Base-by-base conservation (phyloP, 139 green algal genomes). In the Spirogloea muscicola region DNA sequence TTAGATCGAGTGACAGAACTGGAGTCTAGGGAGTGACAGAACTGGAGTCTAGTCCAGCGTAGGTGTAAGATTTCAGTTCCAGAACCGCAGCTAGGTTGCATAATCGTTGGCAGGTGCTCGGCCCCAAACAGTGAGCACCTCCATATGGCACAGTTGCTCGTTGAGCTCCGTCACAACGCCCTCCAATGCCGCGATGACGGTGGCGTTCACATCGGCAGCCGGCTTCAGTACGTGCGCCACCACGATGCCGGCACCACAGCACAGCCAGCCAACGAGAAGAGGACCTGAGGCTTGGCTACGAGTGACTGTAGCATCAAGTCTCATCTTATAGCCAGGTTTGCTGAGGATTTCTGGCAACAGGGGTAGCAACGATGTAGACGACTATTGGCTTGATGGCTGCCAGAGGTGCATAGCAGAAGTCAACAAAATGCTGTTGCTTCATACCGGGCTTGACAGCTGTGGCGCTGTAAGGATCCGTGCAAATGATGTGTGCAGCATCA, bases 401-500 rank as follows among this genome's bases (percentile, higher is more conserved):
- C 5, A n/a, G 25, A 21, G 48, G n/a, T 57, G 48, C 48, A n/a
- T 31, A n/a, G 21, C 48, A 57, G 21, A 57, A n/a, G 48, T 57
- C 21, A 57, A 57, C 48, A 21, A n/a, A 21, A 57, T 57, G 48
- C n/a, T 31, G 48, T 5, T 10, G 1, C 18, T 18, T 33, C 64
- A 3, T 73, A 73, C 64, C 31, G 34, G 34, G 7, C 62, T 43
- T 31, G 64, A 36, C 33, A 25, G 39, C 1, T 25, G 42, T 3
- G 64, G 64, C 2, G 64, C 42, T 1, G 29, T 36, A 7, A 76
- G 29, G 16, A 76, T 68, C 10, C 67, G 29, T 1, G 67, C 67
- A 16, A 76, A 67, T 25, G 67, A 76, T 38, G 67, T 76, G 52
- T 76, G 67, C 51, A 76, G 67, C 67, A 76, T 76, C 25, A 76